Conservation (phyloP, 2,329 filamentous ascomycete genomes). For the Scolecobasidium constrictum region DNA sequence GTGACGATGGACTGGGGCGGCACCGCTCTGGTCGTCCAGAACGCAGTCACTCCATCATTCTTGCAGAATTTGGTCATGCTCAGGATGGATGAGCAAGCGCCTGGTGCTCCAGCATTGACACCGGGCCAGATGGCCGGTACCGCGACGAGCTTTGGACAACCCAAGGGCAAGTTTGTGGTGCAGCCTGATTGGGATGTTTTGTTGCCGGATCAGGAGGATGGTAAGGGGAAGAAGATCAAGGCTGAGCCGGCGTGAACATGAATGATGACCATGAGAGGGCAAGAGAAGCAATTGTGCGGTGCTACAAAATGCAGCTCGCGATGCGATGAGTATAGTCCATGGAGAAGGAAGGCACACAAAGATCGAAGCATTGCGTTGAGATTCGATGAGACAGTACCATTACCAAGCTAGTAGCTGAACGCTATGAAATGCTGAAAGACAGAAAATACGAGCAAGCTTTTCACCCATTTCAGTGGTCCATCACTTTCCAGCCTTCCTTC, state of each 20-base stretch:
- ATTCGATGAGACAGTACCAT: too few relatives aligned
- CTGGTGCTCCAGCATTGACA: neutral
- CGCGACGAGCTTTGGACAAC: constrained; percentile 47
- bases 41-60: constrained; percentile 46
- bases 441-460: too few relatives aligned
- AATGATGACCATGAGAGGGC: too few relatives aligned
- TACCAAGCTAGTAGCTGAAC: too few relatives aligned
- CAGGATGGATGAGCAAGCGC: constrained; percentile 19
- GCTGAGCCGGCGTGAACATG: too few relatives aligned
- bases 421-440: too few relatives aligned
- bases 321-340: too few relatives aligned
- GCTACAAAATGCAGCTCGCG: too few relatives aligned
- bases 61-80: constrained; percentile 47
- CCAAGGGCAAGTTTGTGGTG: constrained; percentile 55
- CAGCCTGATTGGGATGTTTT: constrained; percentile 50
- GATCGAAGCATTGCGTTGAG: too few relatives aligned
- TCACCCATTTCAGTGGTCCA: constrained; percentile 15
- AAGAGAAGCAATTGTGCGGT: too few relatives aligned
- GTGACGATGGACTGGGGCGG: constrained; percentile 54
- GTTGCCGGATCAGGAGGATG: constrained; percentile 22
- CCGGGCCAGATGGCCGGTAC: constrained; percentile 19
- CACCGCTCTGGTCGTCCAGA: constrained; percentile 45
- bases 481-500: constrained; percentile 16
- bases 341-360: too few relatives aligned
- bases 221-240: neutral